These are phyloP conservation scores for Geotrichum cucujoidarum DNA, from an alignment of 1,139 yeast species.

Conservation along the genomic window DNA sequence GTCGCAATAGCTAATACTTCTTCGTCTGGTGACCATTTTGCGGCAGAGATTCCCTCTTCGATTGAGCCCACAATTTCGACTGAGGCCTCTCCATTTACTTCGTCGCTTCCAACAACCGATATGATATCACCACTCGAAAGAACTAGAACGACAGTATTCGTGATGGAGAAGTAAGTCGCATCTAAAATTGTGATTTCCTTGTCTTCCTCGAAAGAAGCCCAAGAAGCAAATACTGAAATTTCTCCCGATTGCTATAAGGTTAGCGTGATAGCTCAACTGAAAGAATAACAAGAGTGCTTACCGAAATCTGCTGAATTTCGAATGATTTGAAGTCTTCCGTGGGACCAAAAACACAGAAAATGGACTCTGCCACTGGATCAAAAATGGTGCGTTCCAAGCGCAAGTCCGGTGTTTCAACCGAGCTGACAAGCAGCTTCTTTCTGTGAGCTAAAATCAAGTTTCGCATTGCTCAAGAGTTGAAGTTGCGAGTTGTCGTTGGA, in stretches of 20 bases:
- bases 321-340: slow-evolving; percentile 49
- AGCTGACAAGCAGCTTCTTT: slow-evolving; percentile 26
- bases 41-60: slow-evolving; percentile 68
- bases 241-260: slow-evolving; percentile 26
- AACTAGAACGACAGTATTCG: slow-evolving; percentile 30
- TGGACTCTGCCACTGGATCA: slow-evolving; percentile 69
- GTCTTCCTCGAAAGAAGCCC: slow-evolving; percentile 24
- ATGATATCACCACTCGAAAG: slow-evolving; percentile 46
- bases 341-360: slow-evolving; percentile 63
- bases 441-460: slow-evolving; percentile 32
- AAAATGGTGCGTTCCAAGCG: slow-evolving; percentile 57
- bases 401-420: slow-evolving; percentile 49
- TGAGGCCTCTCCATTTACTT: slow-evolving; percentile 36
- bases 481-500: too few species aligned
- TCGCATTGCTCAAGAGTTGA: slow-evolving; percentile 27
- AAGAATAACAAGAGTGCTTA: slow-evolving; percentile 12
- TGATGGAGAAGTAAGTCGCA: slow-evolving; percentile 32
- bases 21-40: slow-evolving; percentile 89
- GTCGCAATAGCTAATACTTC: slow-evolving; percentile 69
- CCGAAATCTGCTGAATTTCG: slow-evolving; percentile 48
- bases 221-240: slow-evolving; percentile 26
- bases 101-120: slow-evolving; percentile 61
- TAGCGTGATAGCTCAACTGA: slow-evolving; percentile 10
- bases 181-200: slow-evolving; percentile 30
- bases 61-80: slow-evolving; percentile 78